Percentiles rank a stretch among this genome's conserved stretches.
These are phyloP conservation scores for Apiotrichum gracile DNA, from an alignment of 1,284 basidiomycete genomes.

Conservation along the genomic window DNA sequence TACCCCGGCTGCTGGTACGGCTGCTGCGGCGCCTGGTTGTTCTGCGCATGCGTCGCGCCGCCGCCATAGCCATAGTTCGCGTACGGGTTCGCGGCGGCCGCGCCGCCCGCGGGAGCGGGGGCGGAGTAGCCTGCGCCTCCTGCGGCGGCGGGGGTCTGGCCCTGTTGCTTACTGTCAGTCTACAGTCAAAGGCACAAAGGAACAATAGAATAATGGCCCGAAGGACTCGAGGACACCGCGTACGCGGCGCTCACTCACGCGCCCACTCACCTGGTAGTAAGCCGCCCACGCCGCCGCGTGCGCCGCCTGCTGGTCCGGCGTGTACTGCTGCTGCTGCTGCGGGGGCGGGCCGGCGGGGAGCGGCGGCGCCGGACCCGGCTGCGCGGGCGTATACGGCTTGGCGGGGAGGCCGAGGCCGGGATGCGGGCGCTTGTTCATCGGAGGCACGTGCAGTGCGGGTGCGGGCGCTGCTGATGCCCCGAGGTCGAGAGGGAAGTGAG, in stretches of 20 bases:
- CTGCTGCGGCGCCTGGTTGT: not conserved
- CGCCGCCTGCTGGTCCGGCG: slow-evolving; percentile 23
- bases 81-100: slow-evolving; percentile 30
- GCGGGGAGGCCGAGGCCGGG: slow-evolving; percentile 24
- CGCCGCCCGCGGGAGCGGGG: slow-evolving; percentile 2
- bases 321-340: slow-evolving; percentile 8
- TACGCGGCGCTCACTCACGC: too few relatives aligned
- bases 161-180: too few relatives aligned
- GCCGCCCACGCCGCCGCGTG: slow-evolving; percentile 45
- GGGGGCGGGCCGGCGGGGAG: slow-evolving; percentile 42
- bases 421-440: slow-evolving; percentile 35
- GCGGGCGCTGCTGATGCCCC: not conserved
- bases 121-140: slow-evolving; percentile 9
- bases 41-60: slow-evolving; percentile 27
- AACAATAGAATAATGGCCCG: too few relatives aligned
- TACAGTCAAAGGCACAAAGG: too few relatives aligned
- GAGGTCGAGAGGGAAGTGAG: not conserved
- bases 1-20: slow-evolving; percentile 3
- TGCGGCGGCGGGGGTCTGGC: not conserved
- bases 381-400: slow-evolving; percentile 45
- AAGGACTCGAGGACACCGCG: too few relatives aligned
- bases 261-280: slow-evolving; percentile 40
- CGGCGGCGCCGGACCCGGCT: slow-evolving; percentile 51
- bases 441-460: too few relatives aligned
- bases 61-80: slow-evolving; percentile 46